Evolutionary conservation across 2,329 filamentous ascomycete species (phyloP).

Genomic region (Sporothrix curviconia): DNA sequence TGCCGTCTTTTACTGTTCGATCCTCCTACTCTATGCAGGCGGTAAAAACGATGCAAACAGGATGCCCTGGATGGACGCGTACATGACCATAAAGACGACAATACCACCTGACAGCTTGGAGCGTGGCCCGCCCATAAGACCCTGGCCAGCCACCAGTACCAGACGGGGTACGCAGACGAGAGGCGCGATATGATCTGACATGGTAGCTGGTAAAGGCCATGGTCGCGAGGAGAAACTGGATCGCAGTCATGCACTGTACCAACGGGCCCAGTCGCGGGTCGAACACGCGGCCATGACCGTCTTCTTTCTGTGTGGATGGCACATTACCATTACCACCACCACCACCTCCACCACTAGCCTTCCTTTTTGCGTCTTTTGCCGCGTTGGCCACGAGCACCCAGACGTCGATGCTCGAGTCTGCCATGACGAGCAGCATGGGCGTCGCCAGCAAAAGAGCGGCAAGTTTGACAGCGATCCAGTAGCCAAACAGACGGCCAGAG

Average conservation of each 20-base stretch:
- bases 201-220: slow-evolving; percentile 77
- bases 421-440: slow-evolving; percentile 66
- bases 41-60: slow-evolving; percentile 88
- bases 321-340: too few relatives aligned
- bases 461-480: slow-evolving; percentile 85
- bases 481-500: slow-evolving; percentile 68
- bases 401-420: slow-evolving; percentile 50
- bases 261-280: slow-evolving; percentile 25
- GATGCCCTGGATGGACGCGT: slow-evolving; percentile 73
- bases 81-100: slow-evolving; percentile 68
- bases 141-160: slow-evolving; percentile 75
- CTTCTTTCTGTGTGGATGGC: too few relatives aligned
- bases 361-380: too few relatives aligned
- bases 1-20: not conserved
- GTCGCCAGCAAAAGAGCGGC: slow-evolving; percentile 79
- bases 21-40: slow-evolving; percentile 55
- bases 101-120: slow-evolving; percentile 27
- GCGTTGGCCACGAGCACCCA: slow-evolving; percentile 19
- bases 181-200: slow-evolving; percentile 91
- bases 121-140: slow-evolving; percentile 18
- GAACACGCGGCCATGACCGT: slow-evolving; percentile 1
- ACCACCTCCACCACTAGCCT: too few relatives aligned
- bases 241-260: slow-evolving; percentile 56
- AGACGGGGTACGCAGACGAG: slow-evolving; percentile 79
- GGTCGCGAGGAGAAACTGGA: slow-evolving; percentile 64